Evolutionary conservation across 2,329 filamentous ascomycete species (phyloP).

Genomic region (Phyllosticta citribraziliensis): DNA sequence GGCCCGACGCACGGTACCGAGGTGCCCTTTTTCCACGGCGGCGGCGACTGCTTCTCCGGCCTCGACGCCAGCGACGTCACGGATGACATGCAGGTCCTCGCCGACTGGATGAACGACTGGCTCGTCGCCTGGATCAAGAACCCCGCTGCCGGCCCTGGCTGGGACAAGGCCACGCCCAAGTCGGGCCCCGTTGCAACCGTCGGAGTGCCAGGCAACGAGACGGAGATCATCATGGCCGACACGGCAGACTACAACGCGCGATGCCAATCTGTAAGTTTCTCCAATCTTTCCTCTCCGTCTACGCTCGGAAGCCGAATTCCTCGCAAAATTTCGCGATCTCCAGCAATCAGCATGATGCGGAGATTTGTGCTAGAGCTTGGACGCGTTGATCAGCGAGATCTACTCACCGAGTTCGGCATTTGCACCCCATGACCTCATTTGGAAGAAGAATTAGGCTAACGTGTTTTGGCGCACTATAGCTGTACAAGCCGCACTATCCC

Average conservation of each 20-base stretch:
- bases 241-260: conserved; percentile 25
- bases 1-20: conserved; percentile 32
- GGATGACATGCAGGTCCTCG: conserved; percentile 30
- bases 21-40: conserved; percentile 38
- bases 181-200: conserved; percentile 24
- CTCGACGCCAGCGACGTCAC: conserved; percentile 23
- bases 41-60: conserved; percentile 33
- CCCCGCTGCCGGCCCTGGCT: conserved; percentile 33
- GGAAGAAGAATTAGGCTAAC: background rate
- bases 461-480: background rate
- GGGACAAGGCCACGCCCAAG: conserved; percentile 25
- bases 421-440: background rate
- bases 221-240: conserved; percentile 19
- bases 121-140: conserved; percentile 38
- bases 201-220: conserved; percentile 27
- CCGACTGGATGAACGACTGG: conserved; percentile 34
- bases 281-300: background rate
- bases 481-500: conserved; percentile 17
- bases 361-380: background rate
- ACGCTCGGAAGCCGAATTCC: background rate
- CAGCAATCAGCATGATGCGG: background rate
- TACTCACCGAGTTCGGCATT: background rate
- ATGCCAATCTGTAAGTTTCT: conserved; percentile 23
- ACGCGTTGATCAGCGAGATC: background rate
- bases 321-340: background rate